phyloP scores from a whole-genome alignment of 2,329 filamentous ascomycete genomes.

The Orbilia ellipsospora region DNA sequence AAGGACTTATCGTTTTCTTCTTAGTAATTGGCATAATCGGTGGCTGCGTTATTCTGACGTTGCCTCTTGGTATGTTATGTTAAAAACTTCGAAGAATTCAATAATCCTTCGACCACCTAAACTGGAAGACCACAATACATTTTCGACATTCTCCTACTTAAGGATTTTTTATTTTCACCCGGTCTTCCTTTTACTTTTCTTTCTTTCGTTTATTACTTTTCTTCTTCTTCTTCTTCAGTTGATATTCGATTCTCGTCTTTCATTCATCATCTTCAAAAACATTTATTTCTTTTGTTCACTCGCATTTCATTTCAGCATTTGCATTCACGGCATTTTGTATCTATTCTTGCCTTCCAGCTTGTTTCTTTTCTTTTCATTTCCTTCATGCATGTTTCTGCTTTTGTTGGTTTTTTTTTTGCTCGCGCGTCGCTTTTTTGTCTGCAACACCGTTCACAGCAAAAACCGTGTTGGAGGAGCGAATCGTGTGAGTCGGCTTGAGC shows the following conservation, averaged over 20 bases:
- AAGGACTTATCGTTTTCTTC: conserved; percentile 19
- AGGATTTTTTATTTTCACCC: neutral
- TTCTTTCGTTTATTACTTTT: neutral
- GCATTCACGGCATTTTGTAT: neutral
- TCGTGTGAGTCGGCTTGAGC: too few species aligned
- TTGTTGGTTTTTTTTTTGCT: neutral
- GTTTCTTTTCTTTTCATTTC: conserved; percentile 1
- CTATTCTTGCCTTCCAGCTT: neutral
- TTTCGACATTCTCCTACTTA: neutral
- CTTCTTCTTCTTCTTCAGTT: neutral
- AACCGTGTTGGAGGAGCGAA: conserved; percentile 2
- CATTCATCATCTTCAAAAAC: neutral
- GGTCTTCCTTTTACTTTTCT: neutral
- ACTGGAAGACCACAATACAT: neutral
- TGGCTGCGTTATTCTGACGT: conserved; percentile 12
- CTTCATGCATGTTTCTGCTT: conserved; percentile 3
- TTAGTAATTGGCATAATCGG: conserved; percentile 14
- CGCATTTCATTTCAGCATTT: neutral
- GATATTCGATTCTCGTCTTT: conserved; percentile 3
- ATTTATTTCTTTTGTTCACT: conserved; percentile 2
- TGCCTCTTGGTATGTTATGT: conserved; percentile 28
- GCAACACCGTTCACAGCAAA: conserved; percentile 9
- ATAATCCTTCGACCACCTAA: neutral
- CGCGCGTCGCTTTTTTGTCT: neutral
- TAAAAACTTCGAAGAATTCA: neutral